phyloP scores from a whole-genome alignment of 345 rosid genomes.

The Limnanthes douglasii region DNA sequence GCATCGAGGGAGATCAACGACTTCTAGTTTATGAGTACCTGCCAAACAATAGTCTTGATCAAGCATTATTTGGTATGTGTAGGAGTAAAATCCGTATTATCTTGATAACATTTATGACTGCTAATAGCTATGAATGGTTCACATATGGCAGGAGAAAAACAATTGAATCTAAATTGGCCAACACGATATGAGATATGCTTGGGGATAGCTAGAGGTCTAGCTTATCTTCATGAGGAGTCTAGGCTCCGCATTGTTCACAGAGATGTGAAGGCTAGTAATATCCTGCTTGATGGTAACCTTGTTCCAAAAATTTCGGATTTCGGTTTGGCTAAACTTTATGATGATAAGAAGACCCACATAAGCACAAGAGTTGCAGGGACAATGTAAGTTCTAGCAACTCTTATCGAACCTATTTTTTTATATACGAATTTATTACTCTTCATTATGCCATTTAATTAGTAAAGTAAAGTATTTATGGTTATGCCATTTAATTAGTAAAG shows the following conservation, averaged over 20 bases:
- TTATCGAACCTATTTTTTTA: too few relatives aligned
- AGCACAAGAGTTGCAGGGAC: conserved; percentile 31
- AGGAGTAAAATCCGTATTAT: conserved; percentile 4
- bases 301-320: conserved; percentile 36
- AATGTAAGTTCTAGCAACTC: too few relatives aligned
- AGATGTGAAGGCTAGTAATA: conserved; percentile 33
- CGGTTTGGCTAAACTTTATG: conserved; percentile 28
- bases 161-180: conserved; percentile 20
- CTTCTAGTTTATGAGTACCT: conserved; percentile 42
- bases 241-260: conserved; percentile 32
- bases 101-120: background rate
- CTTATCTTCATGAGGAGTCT: conserved; percentile 35
- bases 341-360: conserved; percentile 28
- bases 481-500: too few relatives aligned
- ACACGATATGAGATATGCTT: conserved; percentile 20
- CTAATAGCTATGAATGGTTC: background rate
- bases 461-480: too few relatives aligned
- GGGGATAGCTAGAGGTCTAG: conserved; percentile 33
- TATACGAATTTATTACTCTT: too few relatives aligned
- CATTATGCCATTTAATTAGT: too few relatives aligned
- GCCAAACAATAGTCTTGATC: conserved; percentile 26
- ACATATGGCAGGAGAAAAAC: conserved; percentile 8
- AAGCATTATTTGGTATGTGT: conserved; percentile 21
- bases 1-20: conserved; percentile 38
- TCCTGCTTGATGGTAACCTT: conserved; percentile 30